Conservation (phyloP, 352 stramenopile genomes). For the Globisporangium mamillatum region DNA sequence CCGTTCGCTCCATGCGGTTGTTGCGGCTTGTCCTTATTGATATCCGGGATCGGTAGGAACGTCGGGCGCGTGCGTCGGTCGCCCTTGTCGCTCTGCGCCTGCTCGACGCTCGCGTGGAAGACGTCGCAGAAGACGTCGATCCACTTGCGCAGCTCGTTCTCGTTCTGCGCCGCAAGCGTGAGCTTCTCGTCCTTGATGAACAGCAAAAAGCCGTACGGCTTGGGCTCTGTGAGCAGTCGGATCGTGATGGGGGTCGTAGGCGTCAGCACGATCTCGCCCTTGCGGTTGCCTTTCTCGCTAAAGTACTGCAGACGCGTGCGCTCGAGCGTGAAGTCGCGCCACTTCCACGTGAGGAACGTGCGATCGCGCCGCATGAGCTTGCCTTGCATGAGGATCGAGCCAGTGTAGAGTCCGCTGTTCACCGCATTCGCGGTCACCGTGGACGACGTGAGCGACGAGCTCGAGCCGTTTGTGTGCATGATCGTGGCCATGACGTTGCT, state of each 20-base stretch:
- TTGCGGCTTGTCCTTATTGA: conserved; percentile 22
- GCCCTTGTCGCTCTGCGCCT: conserved; percentile 48
- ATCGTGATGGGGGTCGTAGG: conserved; percentile 72
- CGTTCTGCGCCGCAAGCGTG: conserved; percentile 68
- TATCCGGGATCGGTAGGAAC: conserved; percentile 67
- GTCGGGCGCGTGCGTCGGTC: conserved; percentile 60
- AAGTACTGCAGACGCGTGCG: conserved; percentile 72
- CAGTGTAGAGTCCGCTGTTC: conserved; percentile 16
- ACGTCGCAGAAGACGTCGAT: conserved; percentile 77
- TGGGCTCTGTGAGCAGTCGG: conserved; percentile 62
- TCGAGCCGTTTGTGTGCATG: neutral
- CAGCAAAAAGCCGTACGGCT: conserved; percentile 67
- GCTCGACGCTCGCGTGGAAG: conserved; percentile 74
- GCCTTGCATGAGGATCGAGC: conserved; percentile 50
- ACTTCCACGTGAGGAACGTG: conserved; percentile 82
- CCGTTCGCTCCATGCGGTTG: conserved; percentile 11
- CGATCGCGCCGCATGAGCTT: conserved; percentile 78
- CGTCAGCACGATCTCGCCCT: conserved; percentile 64
- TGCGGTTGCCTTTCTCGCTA: conserved; percentile 68
- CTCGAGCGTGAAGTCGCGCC: conserved; percentile 78
- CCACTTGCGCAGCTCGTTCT: conserved; percentile 68
- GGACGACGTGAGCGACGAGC: conserved; percentile 5
- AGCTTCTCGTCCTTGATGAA: conserved; percentile 83
- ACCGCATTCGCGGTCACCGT: neutral
- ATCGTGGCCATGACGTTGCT: neutral